phyloP scores from a whole-genome alignment of 2,329 filamentous ascomycete genomes.

The Gliomastix tumulicola region DNA sequence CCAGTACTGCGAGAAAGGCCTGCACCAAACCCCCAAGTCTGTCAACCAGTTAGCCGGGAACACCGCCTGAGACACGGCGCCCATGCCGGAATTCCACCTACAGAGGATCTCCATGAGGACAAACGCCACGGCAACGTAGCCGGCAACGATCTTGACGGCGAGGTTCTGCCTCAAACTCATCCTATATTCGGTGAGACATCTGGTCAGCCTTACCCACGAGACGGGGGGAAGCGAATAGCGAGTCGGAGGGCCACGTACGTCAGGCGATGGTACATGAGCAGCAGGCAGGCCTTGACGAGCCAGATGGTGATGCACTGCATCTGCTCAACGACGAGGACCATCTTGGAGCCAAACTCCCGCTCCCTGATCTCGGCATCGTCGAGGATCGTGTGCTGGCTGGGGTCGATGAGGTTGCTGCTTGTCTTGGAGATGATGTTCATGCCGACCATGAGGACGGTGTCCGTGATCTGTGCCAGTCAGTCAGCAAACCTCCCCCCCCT shows the following conservation, averaged over 20 bases:
- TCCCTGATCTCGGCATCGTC: conserved; percentile 34
- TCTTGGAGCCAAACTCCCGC: conserved; percentile 48
- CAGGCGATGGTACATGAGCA: conserved; percentile 50
- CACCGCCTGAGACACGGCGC: no score
- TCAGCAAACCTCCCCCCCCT: no score
- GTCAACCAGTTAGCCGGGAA: no score
- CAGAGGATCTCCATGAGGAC: conserved; percentile 42
- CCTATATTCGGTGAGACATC: conserved; percentile 12
- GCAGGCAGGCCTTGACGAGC: conserved; percentile 47
- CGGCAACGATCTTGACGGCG: conserved; percentile 39
- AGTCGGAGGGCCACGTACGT: conserved; percentile 29
- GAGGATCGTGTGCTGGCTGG: conserved; percentile 32
- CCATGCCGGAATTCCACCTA: no score
- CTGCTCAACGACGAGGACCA: conserved; percentile 55
- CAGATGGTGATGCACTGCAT: conserved; percentile 54
- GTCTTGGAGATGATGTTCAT: conserved; percentile 49
- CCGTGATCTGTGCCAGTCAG: conserved; percentile 36
- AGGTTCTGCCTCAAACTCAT: conserved; percentile 37
- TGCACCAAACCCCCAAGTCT: conserved; percentile 42
- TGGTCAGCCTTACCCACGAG: neutral
- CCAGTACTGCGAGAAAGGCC: conserved; percentile 51
- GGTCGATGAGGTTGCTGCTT: conserved; percentile 53
- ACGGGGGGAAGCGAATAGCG: neutral
- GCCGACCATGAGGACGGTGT: conserved; percentile 45
- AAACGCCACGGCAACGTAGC: conserved; percentile 37